phyloP scores from a whole-genome alignment of 352 stramenopile species.

The Blastocystis sp. region DNA sequence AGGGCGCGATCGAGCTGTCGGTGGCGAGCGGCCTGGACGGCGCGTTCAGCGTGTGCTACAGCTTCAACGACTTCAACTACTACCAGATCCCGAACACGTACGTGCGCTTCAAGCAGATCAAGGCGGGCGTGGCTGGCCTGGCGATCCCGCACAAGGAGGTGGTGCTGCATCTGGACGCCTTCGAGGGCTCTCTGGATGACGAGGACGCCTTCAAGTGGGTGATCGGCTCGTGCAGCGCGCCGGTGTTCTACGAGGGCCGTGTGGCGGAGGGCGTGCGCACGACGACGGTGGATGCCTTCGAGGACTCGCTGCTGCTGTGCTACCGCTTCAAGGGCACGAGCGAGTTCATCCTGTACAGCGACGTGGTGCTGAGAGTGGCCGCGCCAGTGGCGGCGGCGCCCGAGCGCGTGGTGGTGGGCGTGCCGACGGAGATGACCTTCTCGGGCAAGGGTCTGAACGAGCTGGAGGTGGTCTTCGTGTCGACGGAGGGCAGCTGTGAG shows the following conservation, averaged over 20 bases:
- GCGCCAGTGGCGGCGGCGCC: not conserved
- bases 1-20: not conserved
- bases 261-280: not conserved
- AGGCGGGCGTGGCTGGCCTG: conserved; percentile 11
- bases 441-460: conserved; percentile 24
- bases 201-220: conserved; percentile 62
- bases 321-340: conserved; percentile 35
- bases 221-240: not conserved
- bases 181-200: conserved; percentile 12
- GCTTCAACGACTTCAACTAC: conserved; percentile 23
- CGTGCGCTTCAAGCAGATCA: conserved; percentile 47
- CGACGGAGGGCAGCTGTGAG: not conserved
- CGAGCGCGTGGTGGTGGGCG: conserved; percentile 7
- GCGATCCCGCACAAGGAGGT: not conserved
- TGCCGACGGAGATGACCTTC: conserved; percentile 7
- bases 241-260: not conserved
- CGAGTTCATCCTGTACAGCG: conserved; percentile 26
- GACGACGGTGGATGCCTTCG: conserved; percentile 6
- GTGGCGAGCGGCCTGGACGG: not conserved
- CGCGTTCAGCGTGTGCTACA: conserved; percentile 30
- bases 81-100: not conserved
- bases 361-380: conserved; percentile 40
- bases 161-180: conserved; percentile 1
- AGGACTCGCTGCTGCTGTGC: conserved; percentile 43
- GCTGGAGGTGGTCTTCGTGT: conserved; percentile 25